Evolutionary conservation across 176 grass and related monocot genomes (phyloP).

Genomic region (Cenchrus fungigraminus): DNA sequence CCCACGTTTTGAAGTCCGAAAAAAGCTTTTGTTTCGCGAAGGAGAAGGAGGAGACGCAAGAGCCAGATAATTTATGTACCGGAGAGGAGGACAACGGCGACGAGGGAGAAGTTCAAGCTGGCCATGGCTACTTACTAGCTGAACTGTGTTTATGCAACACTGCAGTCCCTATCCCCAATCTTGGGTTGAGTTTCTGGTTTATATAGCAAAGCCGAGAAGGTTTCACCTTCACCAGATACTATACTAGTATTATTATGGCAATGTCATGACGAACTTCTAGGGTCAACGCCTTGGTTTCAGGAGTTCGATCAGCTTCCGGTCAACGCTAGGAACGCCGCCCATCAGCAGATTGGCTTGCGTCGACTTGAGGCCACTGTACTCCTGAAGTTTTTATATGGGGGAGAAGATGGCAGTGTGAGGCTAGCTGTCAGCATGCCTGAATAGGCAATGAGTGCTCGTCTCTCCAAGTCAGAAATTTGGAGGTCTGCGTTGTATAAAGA

Average conservation of each 20-base stretch:
- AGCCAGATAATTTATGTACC: not conserved
- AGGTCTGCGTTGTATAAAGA: too few species aligned
- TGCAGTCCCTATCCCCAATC: not conserved
- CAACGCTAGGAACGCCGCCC: not conserved
- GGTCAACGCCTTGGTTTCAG: constrained; percentile 3
- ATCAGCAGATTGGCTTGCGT: too few species aligned
- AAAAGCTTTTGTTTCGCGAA: not conserved
- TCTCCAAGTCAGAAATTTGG: too few species aligned
- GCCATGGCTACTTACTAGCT: not conserved
- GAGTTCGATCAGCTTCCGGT: not conserved
- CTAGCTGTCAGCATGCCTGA: too few species aligned
- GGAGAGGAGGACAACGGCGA: not conserved
- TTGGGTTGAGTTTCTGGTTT: not conserved
- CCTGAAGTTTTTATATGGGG: too few species aligned
- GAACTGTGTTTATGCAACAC: not conserved
- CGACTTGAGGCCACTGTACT: too few species aligned
- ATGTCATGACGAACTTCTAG: not conserved
- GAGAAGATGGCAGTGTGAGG: too few species aligned
- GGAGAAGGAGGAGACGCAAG: not conserved
- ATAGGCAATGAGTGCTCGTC: too few species aligned
- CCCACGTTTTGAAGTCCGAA: too few species aligned
- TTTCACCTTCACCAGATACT: not conserved
- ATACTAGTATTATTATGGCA: not conserved
- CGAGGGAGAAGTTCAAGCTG: not conserved
- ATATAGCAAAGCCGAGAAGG: not conserved